Evolutionary conservation across 75 land plant species (phyloP), one percentile per base, ranked within the genome.

Genomic region (Picea glauca): DNA sequence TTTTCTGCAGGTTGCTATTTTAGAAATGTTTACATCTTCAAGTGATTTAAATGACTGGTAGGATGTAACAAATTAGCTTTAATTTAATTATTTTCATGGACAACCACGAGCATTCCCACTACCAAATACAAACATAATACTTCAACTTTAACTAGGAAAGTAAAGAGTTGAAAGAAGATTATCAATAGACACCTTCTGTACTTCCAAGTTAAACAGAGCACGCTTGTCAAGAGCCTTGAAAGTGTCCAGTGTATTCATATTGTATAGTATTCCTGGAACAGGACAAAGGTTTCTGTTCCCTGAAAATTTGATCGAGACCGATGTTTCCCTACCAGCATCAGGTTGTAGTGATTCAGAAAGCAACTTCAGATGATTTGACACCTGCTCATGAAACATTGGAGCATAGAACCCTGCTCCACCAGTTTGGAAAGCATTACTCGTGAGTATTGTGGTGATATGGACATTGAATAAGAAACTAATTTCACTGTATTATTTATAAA

Each of bases 191-290:
- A 98, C 99, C 98, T 98, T 91, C 58, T 85, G 80, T 57, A 89
- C 94, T 87, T 92, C 93, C 43, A 43, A 66, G 38, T 86, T 85
- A 40, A 98, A 30, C 75, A 98, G 76, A 62, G 78, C 58, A 57
- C 75, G 81, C 72, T 79, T 93, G 62, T 98, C 96, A 64, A 98
- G 87, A 1, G 91, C 86, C 63, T 78, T 62, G 56, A 95, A 98
- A 65, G 84, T 87, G 68, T 98, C 99, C 79, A 85, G 18, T 18
- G 98, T 98, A 67, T 98, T 98, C n/a, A 90, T 89, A 62, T 95
- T 95, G 80, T 88, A 87, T 23, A 98, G 86, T 11, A 79, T 84
- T 5, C 99, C 99, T 4, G 98, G 99, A 54, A 90, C 90, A 40
- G 93, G 81, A 68, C 98, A 96, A 54, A 83, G 91, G 66, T 93